Evolutionary conservation across 169 alveolate genomes (phyloP).

Genomic region (Eimeria tenella): DNA sequence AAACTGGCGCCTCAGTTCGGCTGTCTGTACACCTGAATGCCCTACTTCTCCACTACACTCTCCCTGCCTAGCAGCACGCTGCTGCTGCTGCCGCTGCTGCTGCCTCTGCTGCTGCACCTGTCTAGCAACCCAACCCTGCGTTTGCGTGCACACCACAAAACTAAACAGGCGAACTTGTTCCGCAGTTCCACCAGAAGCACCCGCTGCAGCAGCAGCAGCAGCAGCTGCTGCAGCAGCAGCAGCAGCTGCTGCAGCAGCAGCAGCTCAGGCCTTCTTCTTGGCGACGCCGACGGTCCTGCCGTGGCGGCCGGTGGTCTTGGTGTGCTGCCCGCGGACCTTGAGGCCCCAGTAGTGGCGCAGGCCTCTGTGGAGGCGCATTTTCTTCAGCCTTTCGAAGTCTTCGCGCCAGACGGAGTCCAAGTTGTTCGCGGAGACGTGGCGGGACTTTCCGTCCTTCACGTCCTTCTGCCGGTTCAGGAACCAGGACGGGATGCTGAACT

Average conservation of each 20-base stretch:
- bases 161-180: no score
- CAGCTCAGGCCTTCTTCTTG: conserved; percentile 92
- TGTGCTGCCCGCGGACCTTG: conserved; percentile 99
- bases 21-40: no score
- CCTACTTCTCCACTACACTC: no score
- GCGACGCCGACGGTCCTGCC: conserved; percentile 99
- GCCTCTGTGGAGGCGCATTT: conserved; percentile 98
- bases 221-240: neutral
- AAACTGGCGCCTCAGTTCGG: no score
- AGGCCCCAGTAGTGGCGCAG: conserved; percentile 99
- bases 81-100: no score
- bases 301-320: conserved; percentile 99
- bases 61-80: no score
- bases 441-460: conserved; percentile 96
- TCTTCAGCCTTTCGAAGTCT: conserved; percentile 99
- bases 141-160: no score
- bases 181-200: no score
- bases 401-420: conserved; percentile 98
- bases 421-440: conserved; percentile 96
- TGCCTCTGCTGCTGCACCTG: no score
- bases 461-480: conserved; percentile 98
- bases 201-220: neutral
- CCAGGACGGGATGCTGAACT: conserved; percentile 98
- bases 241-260: neutral
- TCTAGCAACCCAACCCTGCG: no score